Evolutionary conservation across 768 basidiomycete species (phyloP), one percentile per base, ranked within the genome.

Genomic region (Hericium rajendrae): DNA sequence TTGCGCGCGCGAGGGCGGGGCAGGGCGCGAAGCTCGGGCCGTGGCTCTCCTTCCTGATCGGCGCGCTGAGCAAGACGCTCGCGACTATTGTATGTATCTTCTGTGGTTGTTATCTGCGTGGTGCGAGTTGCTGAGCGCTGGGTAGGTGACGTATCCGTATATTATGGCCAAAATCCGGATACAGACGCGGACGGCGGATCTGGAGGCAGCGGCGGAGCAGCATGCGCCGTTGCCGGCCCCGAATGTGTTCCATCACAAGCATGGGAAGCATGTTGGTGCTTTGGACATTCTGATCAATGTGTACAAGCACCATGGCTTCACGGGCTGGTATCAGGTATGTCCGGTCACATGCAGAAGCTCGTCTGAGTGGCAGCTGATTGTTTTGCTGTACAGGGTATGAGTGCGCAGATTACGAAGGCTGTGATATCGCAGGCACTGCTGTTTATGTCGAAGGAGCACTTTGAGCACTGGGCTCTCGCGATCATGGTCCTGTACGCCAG

Each of bases 401-500:
- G 87, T 62, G 94, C 97, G 0, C 97, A 99, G 70, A 94, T 98
- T 57, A 79, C 84, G 53, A 99, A 99, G 70, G 97, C 95, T 0
- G 94, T 97, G 12, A 73, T 99, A 13, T 90, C 92, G 8, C 97
- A 99, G 70, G 95, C 94, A 2, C 77, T 99, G 61, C 73, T 98
- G 54, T 99, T 99, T 76, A 88, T 95, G 75, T 91, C 93, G 61
- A 99, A 99, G 72, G 95, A 97, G 66, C 90, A 94, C 66, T 94
- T 99, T 65, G 97, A 99, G 69, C 82, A 81, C 4, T 95, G 88
- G 81, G 85, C 91, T 1, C 74, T 92, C 55, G 71, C 78, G 12
- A 79, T 94, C 58, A 83, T 91, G 76, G 69, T 83, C 22, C 58
- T 86, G 43, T 72, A 3, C 22, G 55, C 54, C 48, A 53, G 60